phyloP scores from a whole-genome alignment of 805 yeast genomes.

The Pichia exigua region DNA sequence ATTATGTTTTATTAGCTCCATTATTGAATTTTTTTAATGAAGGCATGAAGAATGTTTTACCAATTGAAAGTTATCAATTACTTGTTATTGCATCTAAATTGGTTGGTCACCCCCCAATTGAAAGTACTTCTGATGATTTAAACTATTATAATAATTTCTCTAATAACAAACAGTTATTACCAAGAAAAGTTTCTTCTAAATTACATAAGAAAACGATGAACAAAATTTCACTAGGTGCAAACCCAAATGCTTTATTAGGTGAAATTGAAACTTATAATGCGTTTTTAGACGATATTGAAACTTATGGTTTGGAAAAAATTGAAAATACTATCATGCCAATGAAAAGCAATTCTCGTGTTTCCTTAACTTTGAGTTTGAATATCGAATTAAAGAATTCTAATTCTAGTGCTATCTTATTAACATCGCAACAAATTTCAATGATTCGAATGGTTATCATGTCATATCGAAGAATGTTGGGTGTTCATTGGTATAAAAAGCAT shows the following conservation, averaged over 20 bases:
- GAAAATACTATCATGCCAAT: constrained; percentile 8
- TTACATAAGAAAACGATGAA: constrained; percentile 26
- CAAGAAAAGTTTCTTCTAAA: constrained; percentile 38
- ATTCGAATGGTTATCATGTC: constrained; percentile 45
- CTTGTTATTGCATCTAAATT: constrained; percentile 57
- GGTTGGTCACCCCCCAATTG: constrained; percentile 47
- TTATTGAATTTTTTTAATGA: constrained; percentile 75
- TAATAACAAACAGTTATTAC: constrained; percentile 41
- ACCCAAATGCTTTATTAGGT: constrained; percentile 15
- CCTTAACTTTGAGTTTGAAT: constrained; percentile 22
- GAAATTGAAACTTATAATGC: constrained; percentile 28
- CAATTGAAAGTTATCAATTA: constrained; percentile 55
- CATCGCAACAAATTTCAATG: constrained; percentile 32
- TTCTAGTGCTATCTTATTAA: constrained; percentile 21
- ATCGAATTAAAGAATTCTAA: constrained; percentile 23
- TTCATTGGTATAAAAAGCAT: constrained; percentile 32
- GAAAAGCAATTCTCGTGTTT: constrained; percentile 14
- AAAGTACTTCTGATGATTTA: constrained; percentile 26
- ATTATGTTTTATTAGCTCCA: constrained; percentile 56
- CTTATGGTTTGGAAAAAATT: constrained; percentile 22
- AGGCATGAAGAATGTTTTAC: constrained; percentile 52
- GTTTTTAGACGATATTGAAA: constrained; percentile 28
- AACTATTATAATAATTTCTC: constrained; percentile 29
- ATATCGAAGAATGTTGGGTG: constrained; percentile 45
- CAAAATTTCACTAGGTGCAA: constrained; percentile 16